These are phyloP conservation scores for Citrullus amarus DNA, from an alignment of 306 rosid species.

Conservation along the genomic window DNA sequence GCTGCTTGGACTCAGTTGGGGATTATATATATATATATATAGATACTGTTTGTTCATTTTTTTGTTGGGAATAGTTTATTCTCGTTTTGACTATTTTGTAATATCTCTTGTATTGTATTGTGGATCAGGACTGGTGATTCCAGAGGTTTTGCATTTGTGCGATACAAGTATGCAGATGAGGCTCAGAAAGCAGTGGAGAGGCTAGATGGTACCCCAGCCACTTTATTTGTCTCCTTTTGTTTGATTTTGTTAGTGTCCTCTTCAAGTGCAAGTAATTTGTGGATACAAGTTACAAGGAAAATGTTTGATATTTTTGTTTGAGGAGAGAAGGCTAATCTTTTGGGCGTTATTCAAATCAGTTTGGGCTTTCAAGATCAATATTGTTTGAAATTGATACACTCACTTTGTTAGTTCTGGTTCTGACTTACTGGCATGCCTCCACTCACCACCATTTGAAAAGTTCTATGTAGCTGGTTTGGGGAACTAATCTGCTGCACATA, in stretches of 20 bases:
- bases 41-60: not conserved
- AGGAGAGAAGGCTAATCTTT: not conserved
- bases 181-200: slow-evolving; percentile 83
- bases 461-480: not conserved
- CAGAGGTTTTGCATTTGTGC: slow-evolving; percentile 89
- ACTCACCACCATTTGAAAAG: not conserved
- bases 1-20: not conserved
- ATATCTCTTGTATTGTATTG: not conserved
- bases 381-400: not conserved
- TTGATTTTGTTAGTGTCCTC: not conserved
- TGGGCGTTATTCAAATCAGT: not conserved
- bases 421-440: not conserved
- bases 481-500: not conserved
- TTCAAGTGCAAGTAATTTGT: not conserved
- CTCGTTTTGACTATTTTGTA: not conserved
- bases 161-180: slow-evolving; percentile 84
- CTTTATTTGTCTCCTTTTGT: not conserved
- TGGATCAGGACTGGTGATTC: slow-evolving; percentile 69
- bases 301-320: not conserved
- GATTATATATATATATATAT: not conserved
- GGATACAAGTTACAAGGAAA: not conserved
- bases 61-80: not conserved
- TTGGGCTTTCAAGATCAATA: not conserved
- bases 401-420: not conserved
- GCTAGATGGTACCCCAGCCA: slow-evolving; percentile 55